Base-by-base conservation (phyloP, 2,329 filamentous ascomycete genomes). In the Escovopsis sp. region DNA sequence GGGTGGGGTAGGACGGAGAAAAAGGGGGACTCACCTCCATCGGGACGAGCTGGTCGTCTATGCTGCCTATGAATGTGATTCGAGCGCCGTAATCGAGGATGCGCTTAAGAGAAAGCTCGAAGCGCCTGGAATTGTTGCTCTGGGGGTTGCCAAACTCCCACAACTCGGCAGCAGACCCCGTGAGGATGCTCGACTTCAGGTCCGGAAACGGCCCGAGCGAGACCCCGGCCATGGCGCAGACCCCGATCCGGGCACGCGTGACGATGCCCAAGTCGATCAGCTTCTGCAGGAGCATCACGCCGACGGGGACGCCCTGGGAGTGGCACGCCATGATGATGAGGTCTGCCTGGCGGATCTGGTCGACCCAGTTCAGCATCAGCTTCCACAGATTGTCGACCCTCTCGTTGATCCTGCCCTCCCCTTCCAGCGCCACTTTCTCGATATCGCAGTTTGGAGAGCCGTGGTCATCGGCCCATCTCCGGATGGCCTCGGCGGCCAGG, bases 21-120 rank as follows among this genome's bases (percentile, higher is more conserved):
- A 9, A 7, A 9, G 26, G 19, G 26, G n/a, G 36, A 36, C 65
- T 56, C 60, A 84, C 82, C 69, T 95, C 89, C 56, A 98, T 69
- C 4, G 88, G 89, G 12, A 98, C 88, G 3, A 98, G 70, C 60
- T 98, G 91, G 60, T 98, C 91, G 58, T 98, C 91, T 41, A 98
- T 93, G 60, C 88, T 95, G 42, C 89, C 89, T 45, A 94, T 73
- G 58, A 88, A 95, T 0, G 87, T 83, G 39, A 96, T 76, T 35
- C 85, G 77, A 12, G 85, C 85, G 11, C 88, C 87, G 53, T 85
- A 82, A 12, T 80, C 73, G 6, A 98, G 67, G 2, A 82, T 81
- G 9, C 75, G 74, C 53, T 82, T 78, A 3, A 96, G 65, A 0
- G 87, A 78, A 26, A 77, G 69, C 52, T 85, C 78, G 51, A 95